Evolutionary conservation across 78 protist genomes (phyloP), one percentile per base, ranked within the genome.

Genomic region (Mastigamoeba balamuthi): DNA sequence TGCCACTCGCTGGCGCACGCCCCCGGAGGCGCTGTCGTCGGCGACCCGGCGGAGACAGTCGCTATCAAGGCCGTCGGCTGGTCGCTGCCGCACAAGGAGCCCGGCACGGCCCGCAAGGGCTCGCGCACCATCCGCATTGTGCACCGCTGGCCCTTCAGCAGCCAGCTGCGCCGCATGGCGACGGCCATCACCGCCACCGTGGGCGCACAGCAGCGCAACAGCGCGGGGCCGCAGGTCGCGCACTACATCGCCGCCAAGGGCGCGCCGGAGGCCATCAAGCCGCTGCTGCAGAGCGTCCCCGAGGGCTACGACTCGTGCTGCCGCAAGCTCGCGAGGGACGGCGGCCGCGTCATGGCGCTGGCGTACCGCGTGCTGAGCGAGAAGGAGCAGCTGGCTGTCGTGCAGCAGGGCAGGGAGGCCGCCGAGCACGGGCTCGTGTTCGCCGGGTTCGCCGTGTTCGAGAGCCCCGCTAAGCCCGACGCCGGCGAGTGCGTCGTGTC

Each of bases 31-130:
- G 58, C 84, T 40, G 41, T 87, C 29, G 79, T 85, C 29, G 99
- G 99, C 41, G 99, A 98, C 72, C 95, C 99, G 41, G 69, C 94
- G 91, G 99, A 98, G 77, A 42, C 29, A 25, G 98, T 97, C 0
- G 89, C 92, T n/a, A n/a, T 97, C 27, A 72, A 78, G 30, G 75
- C 90, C 0, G 36, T 83, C 44, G 83, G 86, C 30, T 93, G 89
- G 91, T n/a, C 28, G n/a, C 39, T 77, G 39, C 58, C 58, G 17
- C 66, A 73, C 36, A 80, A 58, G 0, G 78, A 80, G 6, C 66
- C n/a, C 38, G 36, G 43, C 0, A 6, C 82, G 23, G 66, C 69
- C 42, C 58, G 71, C 39, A 66, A 72, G 41, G 73, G 48, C 4
- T 25, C 37, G 1, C 17, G 64, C 29, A 33, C 63, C 9, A 41